A percentile compares a stretch with the other conserved stretches of the same genome.
phyloP scores from a whole-genome alignment of 139 green algal species.

The Eudorina sp. region DNA sequence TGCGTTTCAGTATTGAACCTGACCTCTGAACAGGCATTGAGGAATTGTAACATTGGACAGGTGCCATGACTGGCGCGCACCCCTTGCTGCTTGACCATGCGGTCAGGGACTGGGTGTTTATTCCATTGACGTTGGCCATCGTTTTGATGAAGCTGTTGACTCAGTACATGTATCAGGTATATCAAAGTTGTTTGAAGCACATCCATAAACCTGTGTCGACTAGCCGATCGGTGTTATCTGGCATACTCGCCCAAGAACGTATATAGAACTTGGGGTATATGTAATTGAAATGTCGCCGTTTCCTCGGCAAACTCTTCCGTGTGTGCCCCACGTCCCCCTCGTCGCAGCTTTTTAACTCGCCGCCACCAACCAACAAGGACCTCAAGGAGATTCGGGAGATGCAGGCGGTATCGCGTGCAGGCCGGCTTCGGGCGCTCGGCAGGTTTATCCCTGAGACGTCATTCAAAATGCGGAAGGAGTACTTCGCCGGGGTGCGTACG shows the following conservation, averaged over 20 bases:
- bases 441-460: conserved; percentile 66
- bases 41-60: too few species aligned
- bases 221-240: too few species aligned
- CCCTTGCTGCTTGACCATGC: conserved; percentile 81
- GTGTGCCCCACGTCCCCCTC: too few species aligned
- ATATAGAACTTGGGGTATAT: too few species aligned
- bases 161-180: conserved; percentile 82
- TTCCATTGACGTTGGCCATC: conserved; percentile 90
- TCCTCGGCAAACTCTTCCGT: too few species aligned
- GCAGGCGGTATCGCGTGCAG: conserved; percentile 71
- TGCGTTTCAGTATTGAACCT: too few species aligned
- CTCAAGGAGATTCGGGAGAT: conserved; percentile 75
- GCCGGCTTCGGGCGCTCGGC: conserved; percentile 62
- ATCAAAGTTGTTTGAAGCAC: too few species aligned
- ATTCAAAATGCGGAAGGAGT: conserved; percentile 80
- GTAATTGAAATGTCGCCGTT: too few species aligned
- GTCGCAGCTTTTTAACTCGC: conserved; percentile 34
- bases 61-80: conserved; percentile 48
- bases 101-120: conserved; percentile 92
- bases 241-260: too few species aligned
- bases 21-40: too few species aligned
- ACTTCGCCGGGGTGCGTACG: conserved; percentile 79
- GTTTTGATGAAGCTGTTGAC: conserved; percentile 92
- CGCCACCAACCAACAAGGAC: conserved; percentile 62
- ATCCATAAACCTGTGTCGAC: too few species aligned